These are phyloP conservation scores for Lasiodiplodia gonubiensis DNA, from an alignment of 2,329 filamentous ascomycete genomes.

Conservation along the genomic window DNA sequence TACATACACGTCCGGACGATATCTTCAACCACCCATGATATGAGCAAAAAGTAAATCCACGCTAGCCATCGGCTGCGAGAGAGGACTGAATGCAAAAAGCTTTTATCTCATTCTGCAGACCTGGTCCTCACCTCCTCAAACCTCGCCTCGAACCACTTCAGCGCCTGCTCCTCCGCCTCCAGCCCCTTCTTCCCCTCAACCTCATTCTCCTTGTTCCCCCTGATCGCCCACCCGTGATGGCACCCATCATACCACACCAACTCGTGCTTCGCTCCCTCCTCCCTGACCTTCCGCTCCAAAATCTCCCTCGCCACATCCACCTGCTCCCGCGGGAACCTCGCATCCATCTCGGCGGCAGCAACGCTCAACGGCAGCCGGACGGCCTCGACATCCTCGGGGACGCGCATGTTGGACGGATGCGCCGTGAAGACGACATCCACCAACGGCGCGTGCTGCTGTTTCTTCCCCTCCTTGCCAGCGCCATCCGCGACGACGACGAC, in stretches of 20 bases:
- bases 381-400: conserved; percentile 43
- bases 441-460: neutral
- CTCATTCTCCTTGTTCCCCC: conserved; percentile 42
- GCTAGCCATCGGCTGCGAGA: no score
- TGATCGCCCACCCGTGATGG: conserved; percentile 46
- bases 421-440: conserved; percentile 44
- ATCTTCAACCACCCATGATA: no score
- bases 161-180: conserved; percentile 46
- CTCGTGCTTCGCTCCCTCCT: conserved; percentile 37
- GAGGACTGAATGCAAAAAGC: no score
- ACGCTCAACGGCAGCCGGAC: conserved; percentile 42
- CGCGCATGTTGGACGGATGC: conserved; percentile 43
- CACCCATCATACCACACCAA: conserved; percentile 45
- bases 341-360: conserved; percentile 40
- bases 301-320: conserved; percentile 42
- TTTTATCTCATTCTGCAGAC: no score
- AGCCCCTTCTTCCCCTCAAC: conserved; percentile 39
- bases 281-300: conserved; percentile 39
- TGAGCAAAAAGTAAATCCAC: no score
- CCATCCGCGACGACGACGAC: no score
- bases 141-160: conserved; percentile 46
- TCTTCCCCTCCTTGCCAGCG: neutral
- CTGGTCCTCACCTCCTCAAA: conserved; percentile 32
- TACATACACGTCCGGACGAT: no score
- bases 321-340: conserved; percentile 37